Conservation (phyloP, 2,329 filamentous ascomycete genomes). For the Xylaria sp. region DNA sequence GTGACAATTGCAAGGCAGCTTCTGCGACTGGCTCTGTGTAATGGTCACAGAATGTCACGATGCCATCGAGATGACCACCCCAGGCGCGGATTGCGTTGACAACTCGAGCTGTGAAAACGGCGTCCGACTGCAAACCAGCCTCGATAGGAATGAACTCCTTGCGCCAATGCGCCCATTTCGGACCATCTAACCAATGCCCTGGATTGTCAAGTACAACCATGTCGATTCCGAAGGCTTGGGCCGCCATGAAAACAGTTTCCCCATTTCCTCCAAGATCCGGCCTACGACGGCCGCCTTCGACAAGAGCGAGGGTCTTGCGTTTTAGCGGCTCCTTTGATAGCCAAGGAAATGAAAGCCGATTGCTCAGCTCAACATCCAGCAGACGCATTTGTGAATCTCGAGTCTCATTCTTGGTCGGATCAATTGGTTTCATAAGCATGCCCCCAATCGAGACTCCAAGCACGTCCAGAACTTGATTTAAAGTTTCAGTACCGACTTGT, state of each 20-base stretch:
- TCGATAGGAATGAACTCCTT: neutral
- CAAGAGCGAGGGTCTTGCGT: slow-evolving; percentile 11
- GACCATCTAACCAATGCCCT: neutral
- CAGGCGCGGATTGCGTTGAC: neutral
- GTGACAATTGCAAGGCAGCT: neutral
- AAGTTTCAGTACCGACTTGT: neutral
- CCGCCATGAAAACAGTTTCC: slow-evolving; percentile 3
- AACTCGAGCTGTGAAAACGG: neutral
- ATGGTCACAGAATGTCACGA: slow-evolving; percentile 3
- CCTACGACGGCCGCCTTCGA: slow-evolving; percentile 10
- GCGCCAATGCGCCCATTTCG: neutral
- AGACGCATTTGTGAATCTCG: slow-evolving; percentile 9
- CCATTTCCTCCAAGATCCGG: slow-evolving; percentile 2
- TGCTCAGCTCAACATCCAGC: slow-evolving; percentile 13
- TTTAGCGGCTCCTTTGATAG: slow-evolving; percentile 1
- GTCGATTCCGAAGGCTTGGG: slow-evolving; percentile 3
- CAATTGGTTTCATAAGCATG: slow-evolving; percentile 10
- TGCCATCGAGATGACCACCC: neutral
- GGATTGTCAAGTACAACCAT: slow-evolving; percentile 4
- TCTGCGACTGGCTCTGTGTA: neutral
- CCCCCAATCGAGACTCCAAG: slow-evolving; percentile 7
- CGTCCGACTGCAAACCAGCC: neutral
- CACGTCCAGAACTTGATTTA: neutral
- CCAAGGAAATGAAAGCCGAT: slow-evolving; percentile 22
- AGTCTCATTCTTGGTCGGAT: slow-evolving; percentile 5